Conservation (phyloP, 2,329 filamentous ascomycete species). For the Xylaria hypoxylon region DNA sequence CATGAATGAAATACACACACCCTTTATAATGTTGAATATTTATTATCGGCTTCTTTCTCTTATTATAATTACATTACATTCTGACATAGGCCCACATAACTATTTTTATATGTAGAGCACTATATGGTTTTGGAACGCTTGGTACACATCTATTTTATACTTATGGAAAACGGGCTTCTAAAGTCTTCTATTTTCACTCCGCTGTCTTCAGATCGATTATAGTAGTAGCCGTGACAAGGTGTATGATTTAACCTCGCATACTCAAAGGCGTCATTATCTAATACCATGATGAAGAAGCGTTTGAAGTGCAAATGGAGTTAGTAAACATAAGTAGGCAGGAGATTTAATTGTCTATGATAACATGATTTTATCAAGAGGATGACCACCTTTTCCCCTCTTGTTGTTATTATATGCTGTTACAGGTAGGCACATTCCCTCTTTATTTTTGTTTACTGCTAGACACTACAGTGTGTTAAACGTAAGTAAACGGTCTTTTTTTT, state of each 20-base stretch:
- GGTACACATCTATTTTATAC: slow-evolving; percentile 31
- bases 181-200: not conserved
- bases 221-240: slow-evolving; percentile 1
- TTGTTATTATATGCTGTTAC: not conserved
- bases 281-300: not conserved
- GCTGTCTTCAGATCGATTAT: not conserved
- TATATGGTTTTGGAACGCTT: slow-evolving; percentile 24
- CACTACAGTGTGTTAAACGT: too few relatives aligned
- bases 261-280: not conserved
- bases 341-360: not conserved
- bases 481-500: too few relatives aligned
- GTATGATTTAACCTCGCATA: not conserved
- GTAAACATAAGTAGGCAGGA: not conserved
- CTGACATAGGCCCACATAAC: slow-evolving; percentile 16
- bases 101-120: slow-evolving; percentile 27
- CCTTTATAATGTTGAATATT: slow-evolving; percentile 44
- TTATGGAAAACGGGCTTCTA: slow-evolving; percentile 8
- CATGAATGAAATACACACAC: slow-evolving; percentile 35
- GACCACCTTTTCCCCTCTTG: not conserved
- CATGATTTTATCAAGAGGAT: not conserved
- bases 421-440: too few relatives aligned
- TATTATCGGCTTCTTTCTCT: slow-evolving; percentile 19
- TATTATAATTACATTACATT: slow-evolving; percentile 35
- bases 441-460: too few relatives aligned
- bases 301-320: not conserved